Evolutionary conservation across 1,284 basidiomycete genomes (phyloP).

Genomic region (Heterobasidion occidentale): DNA sequence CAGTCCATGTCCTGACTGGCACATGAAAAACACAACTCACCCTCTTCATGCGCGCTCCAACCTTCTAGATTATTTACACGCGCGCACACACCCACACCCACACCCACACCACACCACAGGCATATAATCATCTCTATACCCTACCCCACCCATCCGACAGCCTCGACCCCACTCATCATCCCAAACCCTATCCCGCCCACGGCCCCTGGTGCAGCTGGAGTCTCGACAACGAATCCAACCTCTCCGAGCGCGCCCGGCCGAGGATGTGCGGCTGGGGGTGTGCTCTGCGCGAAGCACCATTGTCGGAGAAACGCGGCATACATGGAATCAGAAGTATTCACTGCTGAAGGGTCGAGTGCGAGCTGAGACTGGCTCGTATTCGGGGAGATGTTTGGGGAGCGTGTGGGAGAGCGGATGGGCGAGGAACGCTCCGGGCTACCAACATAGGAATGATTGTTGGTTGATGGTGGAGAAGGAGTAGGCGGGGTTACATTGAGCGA

Average conservation of each 20-base stretch:
- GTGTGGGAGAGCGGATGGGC: too few relatives aligned
- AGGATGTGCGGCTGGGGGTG: constrained; percentile 2
- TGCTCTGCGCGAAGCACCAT: constrained; percentile 61
- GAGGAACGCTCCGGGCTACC: too few relatives aligned
- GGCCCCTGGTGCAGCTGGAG: neutral
- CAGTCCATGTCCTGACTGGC: too few relatives aligned
- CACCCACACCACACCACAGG: neutral
- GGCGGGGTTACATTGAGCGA: too few relatives aligned
- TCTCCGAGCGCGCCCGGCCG: neutral
- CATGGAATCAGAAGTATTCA: constrained; percentile 20
- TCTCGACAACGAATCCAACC: neutral
- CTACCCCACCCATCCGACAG: constrained; percentile 8
- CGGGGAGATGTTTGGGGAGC: too few relatives aligned
- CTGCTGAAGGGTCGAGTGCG: neutral
- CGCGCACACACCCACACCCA: neutral
- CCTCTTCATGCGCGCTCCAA: too few relatives aligned
- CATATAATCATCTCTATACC: neutral
- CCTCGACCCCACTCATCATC: constrained; percentile 7
- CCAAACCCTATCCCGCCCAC: constrained; percentile 1
- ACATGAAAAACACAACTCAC: too few relatives aligned
- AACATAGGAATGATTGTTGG: too few relatives aligned
- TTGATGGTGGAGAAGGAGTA: too few relatives aligned
- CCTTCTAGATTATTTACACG: neutral
- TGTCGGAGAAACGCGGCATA: constrained; percentile 58
- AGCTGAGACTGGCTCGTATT: too few relatives aligned